These are phyloP conservation scores for Fistulinella cinereoalba DNA, from an alignment of 1,284 basidiomycete genomes.

Conservation along the genomic window DNA sequence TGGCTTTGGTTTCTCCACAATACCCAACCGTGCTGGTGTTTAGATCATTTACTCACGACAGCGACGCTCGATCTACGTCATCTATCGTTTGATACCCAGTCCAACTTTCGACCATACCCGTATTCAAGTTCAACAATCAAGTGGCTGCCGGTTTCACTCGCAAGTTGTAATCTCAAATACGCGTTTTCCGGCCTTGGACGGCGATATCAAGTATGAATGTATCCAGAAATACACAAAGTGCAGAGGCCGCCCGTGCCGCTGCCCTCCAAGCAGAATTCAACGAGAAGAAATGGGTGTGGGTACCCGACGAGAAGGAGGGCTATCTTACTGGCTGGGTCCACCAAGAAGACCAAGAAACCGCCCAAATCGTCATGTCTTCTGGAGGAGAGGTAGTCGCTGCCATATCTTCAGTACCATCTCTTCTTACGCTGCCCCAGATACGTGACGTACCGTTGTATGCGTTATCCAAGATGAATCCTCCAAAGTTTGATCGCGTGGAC, in stretches of 20 bases:
- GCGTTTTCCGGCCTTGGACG: slow-evolving; percentile 12
- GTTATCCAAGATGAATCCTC: slow-evolving; percentile 95
- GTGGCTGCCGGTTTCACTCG: not conserved
- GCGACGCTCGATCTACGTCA: slow-evolving; percentile 3
- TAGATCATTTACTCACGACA: not conserved
- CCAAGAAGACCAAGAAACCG: slow-evolving; percentile 76
- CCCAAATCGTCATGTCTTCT: slow-evolving; percentile 76
- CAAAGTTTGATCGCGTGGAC: slow-evolving; percentile 96
- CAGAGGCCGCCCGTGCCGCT: slow-evolving; percentile 74
- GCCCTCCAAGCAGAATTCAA: slow-evolving; percentile 93
- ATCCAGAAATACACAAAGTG: slow-evolving; percentile 56
- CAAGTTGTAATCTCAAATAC: slow-evolving; percentile 6
- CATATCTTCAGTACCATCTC: not conserved
- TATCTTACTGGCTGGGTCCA: slow-evolving; percentile 91
- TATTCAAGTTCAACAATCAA: not conserved
- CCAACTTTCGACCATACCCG: slow-evolving; percentile 2
- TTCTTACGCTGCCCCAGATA: slow-evolving; percentile 46
- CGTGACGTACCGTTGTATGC: slow-evolving; percentile 74
- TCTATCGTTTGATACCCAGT: slow-evolving; percentile 11
- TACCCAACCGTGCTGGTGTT: not conserved
- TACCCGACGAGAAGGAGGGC: slow-evolving; percentile 85
- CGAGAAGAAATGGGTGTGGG: slow-evolving; percentile 97
- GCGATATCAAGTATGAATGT: slow-evolving; percentile 42
- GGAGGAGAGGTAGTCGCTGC: slow-evolving; percentile 65
- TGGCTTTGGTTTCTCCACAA: not conserved